Evolutionary conservation across 345 rosid species (phyloP).

Genomic region (Durio zibethinus): DNA sequence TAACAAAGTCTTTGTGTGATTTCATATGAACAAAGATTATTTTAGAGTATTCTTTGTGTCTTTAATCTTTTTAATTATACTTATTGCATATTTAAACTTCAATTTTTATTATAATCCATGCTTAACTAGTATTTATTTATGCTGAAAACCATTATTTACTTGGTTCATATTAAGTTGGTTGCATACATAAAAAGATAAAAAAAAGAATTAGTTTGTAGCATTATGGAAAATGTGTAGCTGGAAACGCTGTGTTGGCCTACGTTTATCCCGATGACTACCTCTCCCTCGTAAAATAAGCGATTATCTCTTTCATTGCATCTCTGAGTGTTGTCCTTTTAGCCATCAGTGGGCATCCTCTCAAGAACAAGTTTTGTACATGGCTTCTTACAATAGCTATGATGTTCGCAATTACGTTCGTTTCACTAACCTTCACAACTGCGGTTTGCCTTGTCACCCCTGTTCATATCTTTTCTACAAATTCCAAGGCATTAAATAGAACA

Average conservation of each 20-base stretch:
- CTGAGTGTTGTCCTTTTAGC: not conserved
- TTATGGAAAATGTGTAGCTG: not conserved
- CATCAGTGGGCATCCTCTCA: not conserved
- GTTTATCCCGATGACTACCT: not conserved
- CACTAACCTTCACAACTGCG: not conserved
- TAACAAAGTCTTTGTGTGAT: not conserved
- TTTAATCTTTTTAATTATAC: not conserved
- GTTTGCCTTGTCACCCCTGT: not conserved
- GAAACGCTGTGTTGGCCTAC: not conserved
- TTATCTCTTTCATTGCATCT: not conserved
- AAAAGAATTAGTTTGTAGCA: too few species aligned
- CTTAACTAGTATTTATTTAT: too few species aligned
- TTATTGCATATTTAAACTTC: too few species aligned
- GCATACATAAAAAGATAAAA: too few species aligned
- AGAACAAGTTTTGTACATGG: not conserved
- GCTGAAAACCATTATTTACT: too few species aligned
- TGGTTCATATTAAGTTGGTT: too few species aligned
- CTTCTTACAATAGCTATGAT: not conserved
- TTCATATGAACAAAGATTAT: not conserved
- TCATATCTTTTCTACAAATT: not conserved
- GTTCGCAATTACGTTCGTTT: not conserved
- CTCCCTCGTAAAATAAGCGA: not conserved
- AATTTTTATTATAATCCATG: too few species aligned
- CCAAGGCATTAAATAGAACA: rapidly evolving
- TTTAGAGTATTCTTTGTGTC: not conserved